Percentiles rank a stretch among this genome's conserved stretches.
These are phyloP conservation scores for Lentinula sp. DNA, from an alignment of 768 basidiomycete genomes.

Conservation along the genomic window DNA sequence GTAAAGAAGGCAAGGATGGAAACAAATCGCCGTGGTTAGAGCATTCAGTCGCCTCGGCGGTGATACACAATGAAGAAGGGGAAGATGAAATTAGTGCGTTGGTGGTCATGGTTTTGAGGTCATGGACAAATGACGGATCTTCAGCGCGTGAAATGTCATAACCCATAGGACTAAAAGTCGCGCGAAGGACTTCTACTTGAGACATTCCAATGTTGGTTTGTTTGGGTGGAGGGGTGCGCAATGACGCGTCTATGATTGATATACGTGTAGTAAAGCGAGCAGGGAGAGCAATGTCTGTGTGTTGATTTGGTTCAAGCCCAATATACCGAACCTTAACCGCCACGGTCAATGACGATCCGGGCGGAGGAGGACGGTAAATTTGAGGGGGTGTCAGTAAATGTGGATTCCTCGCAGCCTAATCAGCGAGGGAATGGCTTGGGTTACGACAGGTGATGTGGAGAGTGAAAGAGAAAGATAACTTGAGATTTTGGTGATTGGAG, in stretches of 20 bases:
- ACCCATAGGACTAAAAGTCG: slow-evolving; percentile 4
- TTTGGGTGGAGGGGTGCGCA: slow-evolving; percentile 10
- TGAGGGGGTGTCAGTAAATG: slow-evolving; percentile 46
- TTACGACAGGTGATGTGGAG: slow-evolving; percentile 20
- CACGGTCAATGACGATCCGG: slow-evolving; percentile 56
- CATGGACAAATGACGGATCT: slow-evolving; percentile 13
- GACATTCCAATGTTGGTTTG: slow-evolving; percentile 41
- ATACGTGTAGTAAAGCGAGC: slow-evolving; percentile 10
- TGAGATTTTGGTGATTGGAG: neutral
- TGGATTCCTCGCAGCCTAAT: slow-evolving; percentile 61
- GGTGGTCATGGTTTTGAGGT: slow-evolving; percentile 33
- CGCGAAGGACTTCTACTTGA: slow-evolving; percentile 42
- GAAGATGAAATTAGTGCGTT: slow-evolving; percentile 28
- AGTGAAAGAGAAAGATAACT: slow-evolving; percentile 8
- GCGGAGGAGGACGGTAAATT: slow-evolving; percentile 56
- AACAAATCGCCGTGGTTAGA: slow-evolving; percentile 18
- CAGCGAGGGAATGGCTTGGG: slow-evolving; percentile 60
- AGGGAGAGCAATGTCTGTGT: slow-evolving; percentile 12
- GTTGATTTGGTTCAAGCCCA: slow-evolving; percentile 28
- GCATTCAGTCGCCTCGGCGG: slow-evolving; percentile 56
- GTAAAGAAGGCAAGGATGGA: slow-evolving; percentile 16
- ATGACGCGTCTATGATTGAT: slow-evolving; percentile 15
- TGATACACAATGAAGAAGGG: slow-evolving; percentile 67
- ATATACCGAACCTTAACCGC: slow-evolving; percentile 73
- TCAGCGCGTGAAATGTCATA: slow-evolving; percentile 7